Evolutionary conservation across 192 early-diverging fungal species (phyloP).

Genomic region (Cetraspora pellucida): DNA sequence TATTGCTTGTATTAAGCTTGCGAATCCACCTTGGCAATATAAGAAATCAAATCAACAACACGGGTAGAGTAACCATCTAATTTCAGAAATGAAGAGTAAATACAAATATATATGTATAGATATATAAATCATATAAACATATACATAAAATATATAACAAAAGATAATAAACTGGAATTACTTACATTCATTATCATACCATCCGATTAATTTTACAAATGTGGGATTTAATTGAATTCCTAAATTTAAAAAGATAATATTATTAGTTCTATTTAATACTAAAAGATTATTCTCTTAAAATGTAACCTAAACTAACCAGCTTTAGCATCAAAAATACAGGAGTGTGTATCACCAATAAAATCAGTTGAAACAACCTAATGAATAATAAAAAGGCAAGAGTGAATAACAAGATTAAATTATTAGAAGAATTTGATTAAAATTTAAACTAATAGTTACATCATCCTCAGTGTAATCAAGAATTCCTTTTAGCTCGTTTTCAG

Average conservation of each 20-base stretch:
- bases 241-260: constrained; percentile 3
- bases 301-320: constrained; percentile 60
- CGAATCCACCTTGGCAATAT: constrained; percentile 60
- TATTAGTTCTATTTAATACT: neutral
- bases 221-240: constrained; percentile 85
- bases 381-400: neutral
- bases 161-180: neutral
- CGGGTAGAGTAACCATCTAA: constrained; percentile 92
- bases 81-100: constrained; percentile 44
- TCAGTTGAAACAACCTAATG: constrained; percentile 84
- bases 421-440: neutral
- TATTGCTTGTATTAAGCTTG: neutral
- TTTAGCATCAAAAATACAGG: constrained; percentile 93
- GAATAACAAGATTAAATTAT: neutral
- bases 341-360: constrained; percentile 89
- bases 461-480: constrained; percentile 93
- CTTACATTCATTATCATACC: constrained; percentile 73
- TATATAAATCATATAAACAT: neutral
- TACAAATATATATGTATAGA: no score
- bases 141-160: neutral
- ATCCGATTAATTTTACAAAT: constrained; percentile 96
- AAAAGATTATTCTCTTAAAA: neutral
- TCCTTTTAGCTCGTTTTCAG: constrained; percentile 80
- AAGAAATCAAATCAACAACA: constrained; percentile 85
- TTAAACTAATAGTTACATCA: constrained; percentile 45